Percentiles rank a stretch among this genome's conserved stretches.
phyloP scores from a whole-genome alignment of 2,329 filamentous ascomycete species.

The Ophiostoma tasmaniense region DNA sequence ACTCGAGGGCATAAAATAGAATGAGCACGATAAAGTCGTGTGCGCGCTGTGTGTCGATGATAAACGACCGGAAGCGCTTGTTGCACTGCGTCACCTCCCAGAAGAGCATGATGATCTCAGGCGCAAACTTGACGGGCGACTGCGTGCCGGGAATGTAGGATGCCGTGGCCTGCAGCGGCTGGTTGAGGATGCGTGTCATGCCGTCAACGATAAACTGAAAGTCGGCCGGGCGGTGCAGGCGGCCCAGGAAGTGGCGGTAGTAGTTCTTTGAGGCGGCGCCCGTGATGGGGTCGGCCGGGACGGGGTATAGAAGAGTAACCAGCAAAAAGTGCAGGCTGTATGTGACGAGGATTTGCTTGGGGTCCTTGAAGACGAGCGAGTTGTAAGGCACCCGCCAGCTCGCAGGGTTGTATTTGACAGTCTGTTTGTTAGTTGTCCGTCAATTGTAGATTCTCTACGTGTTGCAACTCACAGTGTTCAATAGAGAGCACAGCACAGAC shows the following conservation, averaged over 20 bases:
- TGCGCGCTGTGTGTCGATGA: slow-evolving; percentile 87
- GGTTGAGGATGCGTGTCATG: slow-evolving; percentile 85
- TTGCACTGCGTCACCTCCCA: slow-evolving; percentile 98
- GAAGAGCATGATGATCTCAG: slow-evolving; percentile 93
- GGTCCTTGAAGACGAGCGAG: slow-evolving; percentile 81
- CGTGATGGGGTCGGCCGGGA: slow-evolving; percentile 41
- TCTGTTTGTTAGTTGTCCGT: slow-evolving; percentile 39
- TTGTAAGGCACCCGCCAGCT: slow-evolving; percentile 93
- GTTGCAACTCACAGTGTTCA: slow-evolving; percentile 68
- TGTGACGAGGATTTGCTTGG: slow-evolving; percentile 81
- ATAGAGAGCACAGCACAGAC: slow-evolving; percentile 79
- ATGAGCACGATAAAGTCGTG: slow-evolving; percentile 89
- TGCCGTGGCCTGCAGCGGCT: slow-evolving; percentile 79
- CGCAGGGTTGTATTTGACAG: slow-evolving; percentile 90
- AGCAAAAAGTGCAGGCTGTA: slow-evolving; percentile 90
- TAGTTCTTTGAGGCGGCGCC: slow-evolving; percentile 69
- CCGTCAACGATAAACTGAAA: slow-evolving; percentile 96
- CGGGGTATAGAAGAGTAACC: slow-evolving; percentile 74
- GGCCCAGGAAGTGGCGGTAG: slow-evolving; percentile 84
- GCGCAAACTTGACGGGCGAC: slow-evolving; percentile 72
- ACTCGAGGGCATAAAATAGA: slow-evolving; percentile 86
- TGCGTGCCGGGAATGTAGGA: slow-evolving; percentile 85
- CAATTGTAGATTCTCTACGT: too few species aligned
- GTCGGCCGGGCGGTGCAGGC: slow-evolving; percentile 85
- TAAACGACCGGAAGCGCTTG: slow-evolving; percentile 91